Evolutionary conservation across 257 asterid species (phyloP), one percentile per base, ranked within the genome.

Genomic region (Gentiana straminea): DNA sequence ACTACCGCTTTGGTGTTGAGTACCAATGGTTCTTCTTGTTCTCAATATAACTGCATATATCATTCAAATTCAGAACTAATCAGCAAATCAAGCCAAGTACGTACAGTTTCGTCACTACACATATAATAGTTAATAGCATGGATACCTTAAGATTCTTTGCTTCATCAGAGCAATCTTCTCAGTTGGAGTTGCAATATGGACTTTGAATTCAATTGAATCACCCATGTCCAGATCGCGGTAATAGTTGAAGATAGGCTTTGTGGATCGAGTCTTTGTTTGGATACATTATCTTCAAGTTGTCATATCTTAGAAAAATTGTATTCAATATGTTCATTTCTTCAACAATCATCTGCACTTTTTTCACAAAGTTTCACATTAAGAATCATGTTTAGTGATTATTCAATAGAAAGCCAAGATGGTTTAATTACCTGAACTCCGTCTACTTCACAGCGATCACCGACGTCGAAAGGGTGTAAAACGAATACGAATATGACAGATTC

Each of bases 321-420:
- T 86, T 84, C 68, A 90, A 67, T 68, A 90, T 90, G 76, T 90
- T 90, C 94, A 86, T 86, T 68, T 89, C 97, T 69, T 89, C 97
- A 9, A 89, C 97, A 52, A 89, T 33, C 90, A 89, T 75, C 97
- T 89, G 84, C 13, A 48, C 24, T 35, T 49, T n/a, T n/a, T n/a
- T 38, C 33, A 35, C n/a, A n/a, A n/a, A 57, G 2, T 50, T 11
- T 7, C 43, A 33, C 9, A 7, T 58, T 52, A 51, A 24, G 45
- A 54, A 34, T 34, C 35, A 34, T 11, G 34, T 4, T 5, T 11
- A 36, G 39, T 3, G 51, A 49, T 24, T n/a, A n/a, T n/a, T n/a
- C n/a, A n/a, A n/a, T 11, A 49, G 13, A 41, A 49, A 57, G 35
- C 44, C 44, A 59, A 15, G 12, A 57, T 44, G 0, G 5, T 4